Evolutionary conservation across 2,329 filamentous ascomycete genomes (phyloP), one percentile per base, ranked within the genome.

Genomic region (Aspergillus persii): DNA sequence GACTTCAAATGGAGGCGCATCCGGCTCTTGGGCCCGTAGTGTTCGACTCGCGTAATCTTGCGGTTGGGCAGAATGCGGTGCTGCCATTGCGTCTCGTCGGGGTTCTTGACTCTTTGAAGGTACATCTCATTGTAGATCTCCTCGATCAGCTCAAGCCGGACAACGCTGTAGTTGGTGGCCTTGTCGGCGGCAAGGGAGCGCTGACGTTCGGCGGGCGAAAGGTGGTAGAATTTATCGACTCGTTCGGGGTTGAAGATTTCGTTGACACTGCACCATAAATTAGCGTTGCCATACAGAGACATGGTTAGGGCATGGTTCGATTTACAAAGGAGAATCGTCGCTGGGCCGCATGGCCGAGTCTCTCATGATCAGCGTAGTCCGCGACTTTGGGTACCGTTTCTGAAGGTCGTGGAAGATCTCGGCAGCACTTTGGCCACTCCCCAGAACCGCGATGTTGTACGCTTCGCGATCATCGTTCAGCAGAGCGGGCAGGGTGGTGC

Each of bases 381-480:
- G 83, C 30, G 90, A 87, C 72, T 94, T 92, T 44, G 92, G 92
- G 73, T 96, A 97, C 50, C 91, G 81, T 44, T 81, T 83, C 69
- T 94, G 89, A 53, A 98, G 79, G 75, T 96, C 93, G 79, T 91
- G 89, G 80, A 96, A 97, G 69, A 97, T 96, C 80, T 99, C 94
- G 8, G 94, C 94, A 2, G 92, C 92, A 73, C 91, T 96, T 79
- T 99, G 94, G 1, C 95, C 94, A 50, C 87, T 91, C 8, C 94
- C 94, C 46, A 98, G 82, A 9, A 98, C 90, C 8, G 91, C 93
- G 54, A 98, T 87, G 15, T 86, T 86, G 75, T 92, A 90, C 2
- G 81, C 63, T 27, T 71, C 69, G 39, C 69, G 65, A 47, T 69
- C 68, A 48, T 82, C 72, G 41, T 71, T 74, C 50, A 81, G 63